Evolutionary conservation across 306 rosid genomes (phyloP).

Genomic region (Casuarina glauca): DNA sequence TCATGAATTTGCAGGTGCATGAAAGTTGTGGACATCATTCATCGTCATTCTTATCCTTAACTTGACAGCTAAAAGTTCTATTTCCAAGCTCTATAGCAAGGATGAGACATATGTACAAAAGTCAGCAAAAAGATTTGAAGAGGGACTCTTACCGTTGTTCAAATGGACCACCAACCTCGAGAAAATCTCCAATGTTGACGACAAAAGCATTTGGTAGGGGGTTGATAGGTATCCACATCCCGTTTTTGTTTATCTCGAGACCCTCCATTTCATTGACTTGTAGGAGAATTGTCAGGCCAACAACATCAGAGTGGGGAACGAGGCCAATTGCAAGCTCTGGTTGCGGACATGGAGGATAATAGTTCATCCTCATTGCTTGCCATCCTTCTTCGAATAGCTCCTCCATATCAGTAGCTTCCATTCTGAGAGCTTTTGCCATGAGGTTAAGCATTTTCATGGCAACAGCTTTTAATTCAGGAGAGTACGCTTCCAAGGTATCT

Average conservation of each 20-base stretch:
- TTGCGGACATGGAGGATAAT: conserved; percentile 45
- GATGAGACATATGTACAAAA: no score
- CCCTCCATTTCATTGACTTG: conserved; percentile 39
- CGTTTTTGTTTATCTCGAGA: conserved; percentile 36
- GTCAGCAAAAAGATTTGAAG: no score
- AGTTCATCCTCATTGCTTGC: conserved; percentile 33
- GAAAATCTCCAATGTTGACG: conserved; percentile 38
- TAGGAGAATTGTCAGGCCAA: conserved; percentile 36
- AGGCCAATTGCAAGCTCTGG: conserved; percentile 42
- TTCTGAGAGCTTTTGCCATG: conserved; percentile 23
- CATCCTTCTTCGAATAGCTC: conserved; percentile 30
- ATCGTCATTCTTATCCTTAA: no score
- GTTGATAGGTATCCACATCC: conserved; percentile 33
- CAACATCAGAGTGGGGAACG: conserved; percentile 31
- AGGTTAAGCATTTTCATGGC: conserved; percentile 18
- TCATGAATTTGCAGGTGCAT: no score
- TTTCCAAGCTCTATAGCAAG: no score
- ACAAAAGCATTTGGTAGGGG: conserved; percentile 34
- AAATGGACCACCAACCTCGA: conserved; percentile 29
- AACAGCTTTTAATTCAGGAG: conserved; percentile 14
- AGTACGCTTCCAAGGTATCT: conserved; percentile 29
- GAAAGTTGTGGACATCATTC: no score
- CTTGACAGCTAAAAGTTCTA: no score
- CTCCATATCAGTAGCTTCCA: conserved; percentile 22
- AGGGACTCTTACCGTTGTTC: no score